These are phyloP conservation scores for Vigna radiata DNA, from an alignment of 306 rosid genomes.

Conservation along the genomic window DNA sequence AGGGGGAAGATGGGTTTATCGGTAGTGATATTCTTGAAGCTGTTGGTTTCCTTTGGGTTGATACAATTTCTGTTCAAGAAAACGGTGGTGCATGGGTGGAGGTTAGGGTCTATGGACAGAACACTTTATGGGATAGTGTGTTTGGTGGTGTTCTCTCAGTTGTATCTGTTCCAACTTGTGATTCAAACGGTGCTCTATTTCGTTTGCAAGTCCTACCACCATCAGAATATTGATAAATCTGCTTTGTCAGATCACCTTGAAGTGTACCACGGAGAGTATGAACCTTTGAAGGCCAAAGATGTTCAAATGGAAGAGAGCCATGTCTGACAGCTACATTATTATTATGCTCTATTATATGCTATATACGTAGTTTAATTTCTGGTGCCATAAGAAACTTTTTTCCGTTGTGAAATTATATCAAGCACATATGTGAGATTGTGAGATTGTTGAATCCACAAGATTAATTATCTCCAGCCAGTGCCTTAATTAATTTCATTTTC, in stretches of 20 bases:
- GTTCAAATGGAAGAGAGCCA: conserved; percentile 68
- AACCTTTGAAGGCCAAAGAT: conserved; percentile 70
- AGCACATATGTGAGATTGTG: background rate
- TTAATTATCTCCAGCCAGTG: background rate
- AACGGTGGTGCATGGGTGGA: conserved; percentile 53
- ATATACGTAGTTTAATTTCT: background rate
- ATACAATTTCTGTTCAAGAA: conserved; percentile 46
- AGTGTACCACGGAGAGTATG: conserved; percentile 69
- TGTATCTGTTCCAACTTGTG: conserved; percentile 62
- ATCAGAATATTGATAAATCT: conserved; percentile 75
- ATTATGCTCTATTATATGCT: background rate
- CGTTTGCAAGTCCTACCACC: conserved; percentile 89
- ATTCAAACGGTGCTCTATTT: conserved; percentile 75
- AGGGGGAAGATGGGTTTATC: conserved; percentile 67
- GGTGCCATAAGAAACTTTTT: background rate
- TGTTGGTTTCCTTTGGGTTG: background rate
- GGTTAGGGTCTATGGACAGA: conserved; percentile 32
- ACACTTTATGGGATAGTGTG: conserved; percentile 53
- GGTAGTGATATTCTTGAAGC: conserved; percentile 28
- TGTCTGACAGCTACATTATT: conserved; percentile 34
- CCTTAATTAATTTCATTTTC: background rate
- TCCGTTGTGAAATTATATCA: background rate
- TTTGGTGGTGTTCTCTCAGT: conserved; percentile 47
- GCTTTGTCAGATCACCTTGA: conserved; percentile 77
- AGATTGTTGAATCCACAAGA: background rate